Base-by-base conservation (phyloP, 768 basidiomycete genomes). In the Crassisporium funariophilum region DNA sequence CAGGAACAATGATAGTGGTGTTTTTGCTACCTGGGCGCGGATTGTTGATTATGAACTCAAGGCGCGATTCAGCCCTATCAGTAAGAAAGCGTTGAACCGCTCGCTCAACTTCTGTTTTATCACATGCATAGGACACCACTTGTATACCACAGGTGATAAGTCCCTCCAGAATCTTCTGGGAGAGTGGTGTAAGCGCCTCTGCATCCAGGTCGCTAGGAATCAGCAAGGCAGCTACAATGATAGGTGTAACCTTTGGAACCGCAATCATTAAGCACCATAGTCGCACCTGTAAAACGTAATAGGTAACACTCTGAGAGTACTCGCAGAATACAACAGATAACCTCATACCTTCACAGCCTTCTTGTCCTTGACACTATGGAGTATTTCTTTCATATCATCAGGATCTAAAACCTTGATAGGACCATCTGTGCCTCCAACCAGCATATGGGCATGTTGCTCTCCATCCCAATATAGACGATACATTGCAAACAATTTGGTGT, bases 21-120 rank as follows among this genome's bases (percentile, higher is more conserved):
- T 20, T 13, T 20, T n/a, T 6, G 1, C 27, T 4, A 16, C 42
- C 35, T 2, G 23, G 1, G 0, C 43, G n/a, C 9, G 44, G 50
- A 24, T 39, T 36, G 22, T 21, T 10, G 24, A 46, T 41, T 4
- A 19, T 34, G n/a, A 20, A 22, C 0, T 16, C 2, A 7, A 13
- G 29, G n/a, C 21, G 41, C 1, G 8, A 9, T 7, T 23, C 24
- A 5, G 24, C 40, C 25, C 24, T 4, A 15, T 33, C 37, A 15
- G 39, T 24, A 15, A 54, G 44, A 21, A 43, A 8, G 6, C 16
- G 10, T 15, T 55, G 53, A 8, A 52, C 46, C 8, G 11, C 3
- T 2, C 68, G 64, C 41, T 73, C 71, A 1, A 58, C 48, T 35
- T 61, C 60, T 0, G 67, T 70, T 0, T 72, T 71, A 61, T 73